phyloP scores from a whole-genome alignment of 129 eudicot genomes.

The Saussurea involucrata region DNA sequence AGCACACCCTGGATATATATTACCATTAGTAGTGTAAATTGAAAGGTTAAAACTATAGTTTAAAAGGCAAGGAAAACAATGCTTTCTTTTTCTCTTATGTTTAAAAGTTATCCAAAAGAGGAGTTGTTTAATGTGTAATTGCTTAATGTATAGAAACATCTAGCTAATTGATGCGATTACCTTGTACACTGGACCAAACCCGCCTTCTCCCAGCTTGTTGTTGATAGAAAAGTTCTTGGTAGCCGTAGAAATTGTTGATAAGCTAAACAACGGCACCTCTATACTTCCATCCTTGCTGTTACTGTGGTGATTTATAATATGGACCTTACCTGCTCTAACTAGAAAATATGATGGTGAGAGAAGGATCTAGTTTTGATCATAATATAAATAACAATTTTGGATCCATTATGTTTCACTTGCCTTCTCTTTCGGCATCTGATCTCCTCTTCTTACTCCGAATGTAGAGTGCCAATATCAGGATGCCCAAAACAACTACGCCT shows the following conservation, averaged over 20 bases:
- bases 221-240: conserved; percentile 17
- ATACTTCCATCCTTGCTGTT: neutral
- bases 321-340: neutral
- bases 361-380: neutral
- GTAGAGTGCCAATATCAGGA: conserved; percentile 6
- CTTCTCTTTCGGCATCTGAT: conserved; percentile 6
- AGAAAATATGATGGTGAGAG: neutral
- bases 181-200: conserved; percentile 26
- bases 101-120: too few relatives aligned
- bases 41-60: too few relatives aligned
- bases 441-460: conserved; percentile 8
- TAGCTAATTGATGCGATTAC: neutral
- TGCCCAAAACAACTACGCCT: neutral
- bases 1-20: conserved; percentile 44
- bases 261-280: conserved; percentile 9
- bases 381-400: neutral
- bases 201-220: conserved; percentile 34
- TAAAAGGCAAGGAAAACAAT: too few relatives aligned
- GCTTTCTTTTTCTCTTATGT: too few relatives aligned
- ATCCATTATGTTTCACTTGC: neutral
- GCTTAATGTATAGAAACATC: too few relatives aligned
- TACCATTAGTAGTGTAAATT: neutral
- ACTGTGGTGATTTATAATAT: neutral
- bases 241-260: conserved; percentile 13
- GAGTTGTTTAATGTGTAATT: too few relatives aligned